Evolutionary conservation across 495 filamentous ascomycete species (phyloP), one percentile per base, ranked within the genome.

Genomic region (Neurospora sublineolata): DNA sequence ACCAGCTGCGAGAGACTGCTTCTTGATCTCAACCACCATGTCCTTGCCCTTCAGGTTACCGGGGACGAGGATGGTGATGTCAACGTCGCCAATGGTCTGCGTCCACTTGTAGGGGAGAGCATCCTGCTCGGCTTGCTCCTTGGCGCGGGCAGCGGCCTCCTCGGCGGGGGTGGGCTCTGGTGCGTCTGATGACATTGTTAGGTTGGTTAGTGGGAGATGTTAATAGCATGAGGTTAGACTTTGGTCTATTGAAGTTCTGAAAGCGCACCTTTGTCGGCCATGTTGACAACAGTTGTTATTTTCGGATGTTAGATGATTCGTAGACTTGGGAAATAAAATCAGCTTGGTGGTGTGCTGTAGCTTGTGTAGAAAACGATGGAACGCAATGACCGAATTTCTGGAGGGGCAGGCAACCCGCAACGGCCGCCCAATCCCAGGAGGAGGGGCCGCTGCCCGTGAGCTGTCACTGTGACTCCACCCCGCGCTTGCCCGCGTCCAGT

Each of bases 61-160:
- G 2, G 94, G 88, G 3, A 99, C 88, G 60, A 79, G 76, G 69
- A 94, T 82, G 38, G 86, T 90, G 73, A 99, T 82, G 77, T 98
- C 94, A 73, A 97, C 82, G 75, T 98, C 96, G 72, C 87, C 85
- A 81, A 99, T 97, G n/a, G 91, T 94, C 81, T 99, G 95, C 3
- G 88, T 92, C 95, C 95, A 99, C 83, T 95, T 93, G 89, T 99
- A 99, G 4, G 95, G 95, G 11, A 99, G 90, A 52, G 90, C 86
- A 27, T 91, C 93, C 84, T 99, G 95, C 81, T 98, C 95, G 40
- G 89, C 91, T 38, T 86, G 86, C 81, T 99, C 93, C 79, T 90
- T 89, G 71, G 88, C 89, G 77, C 89, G 89, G 78, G 89, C 88
- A 37, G 89, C 90, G 41, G 88, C 88, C 78, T 93, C 90, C 75